Evolutionary conservation across 495 filamentous ascomycete genomes (phyloP), one percentile per base, ranked within the genome.

Genomic region (Opeltia flavorubescens): DNA sequence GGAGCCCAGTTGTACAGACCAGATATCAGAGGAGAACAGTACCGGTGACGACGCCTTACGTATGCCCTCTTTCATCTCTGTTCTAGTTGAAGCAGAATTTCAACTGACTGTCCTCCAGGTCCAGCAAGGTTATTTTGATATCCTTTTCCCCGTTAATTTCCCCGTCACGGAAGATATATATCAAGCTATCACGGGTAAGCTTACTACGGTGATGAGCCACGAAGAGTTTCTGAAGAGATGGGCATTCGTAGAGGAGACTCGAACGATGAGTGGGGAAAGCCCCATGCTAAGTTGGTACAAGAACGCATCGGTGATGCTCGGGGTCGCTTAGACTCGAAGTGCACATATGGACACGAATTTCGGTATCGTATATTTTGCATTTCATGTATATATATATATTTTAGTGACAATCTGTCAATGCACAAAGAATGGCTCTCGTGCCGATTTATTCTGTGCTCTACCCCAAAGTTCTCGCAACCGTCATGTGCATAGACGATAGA

Each of bases 101-200:
- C 12, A 26, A 13, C 20, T 35, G 15, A 20, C 38, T 6, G 24
- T 1, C 15, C 25, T 24, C 44, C 52, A 93, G 86, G 86, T 95
- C 15, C 86, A 94, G 53, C 93, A 99, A 67, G 93, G 91, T 11
- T 94, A 94, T 63, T 99, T 99, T 55, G 93, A 96, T 62, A 95
- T 99, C 61, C 77, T 99, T 56, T 99, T 99, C 66, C 91, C 91
- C 0, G 96, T 89, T 11, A 80, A 99, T 59, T 99, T 96, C 63
- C 74, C 75, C 28, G 79, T 88, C 31, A 74, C 89, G 60, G 85
- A 95, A 60, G 79, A 83, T 54, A 76, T 95, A 50, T 98, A 98
- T 65, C 77, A 82, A 43, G 88, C 86, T 25, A 70, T 95, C 46
- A 98, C 91, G 0, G 88, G 88, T 17, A 91, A 89, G 60, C 65